A percentile compares a stretch with the other conserved stretches of the same genome.
Evolutionary conservation across 2,329 filamentous ascomycete species (phyloP).

Genomic region (Microcyclospora pomicola): DNA sequence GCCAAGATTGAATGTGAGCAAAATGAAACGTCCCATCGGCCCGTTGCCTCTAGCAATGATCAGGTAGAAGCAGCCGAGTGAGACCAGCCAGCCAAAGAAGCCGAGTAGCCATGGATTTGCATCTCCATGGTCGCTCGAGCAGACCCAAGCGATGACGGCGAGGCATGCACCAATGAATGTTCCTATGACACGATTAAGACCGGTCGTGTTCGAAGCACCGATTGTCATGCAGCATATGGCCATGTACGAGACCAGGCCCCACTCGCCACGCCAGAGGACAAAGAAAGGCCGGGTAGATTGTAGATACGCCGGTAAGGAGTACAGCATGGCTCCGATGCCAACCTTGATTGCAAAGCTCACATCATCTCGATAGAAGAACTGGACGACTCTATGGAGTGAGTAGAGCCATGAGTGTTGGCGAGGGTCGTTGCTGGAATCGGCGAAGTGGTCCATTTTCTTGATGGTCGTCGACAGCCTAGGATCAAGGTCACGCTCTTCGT

Average conservation of each 20-base stretch:
- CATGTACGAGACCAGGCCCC: constrained; percentile 95
- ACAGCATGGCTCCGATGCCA: constrained; percentile 74
- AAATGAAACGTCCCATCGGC: constrained; percentile 81
- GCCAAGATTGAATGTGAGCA: constrained; percentile 91
- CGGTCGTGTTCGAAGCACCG: constrained; percentile 87
- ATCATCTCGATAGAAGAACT: constrained; percentile 49
- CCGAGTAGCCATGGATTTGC: constrained; percentile 63
- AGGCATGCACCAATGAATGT: constrained; percentile 68
- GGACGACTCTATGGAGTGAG: constrained; percentile 40
- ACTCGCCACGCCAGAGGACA: constrained; percentile 82
- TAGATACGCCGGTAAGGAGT: constrained; percentile 80
- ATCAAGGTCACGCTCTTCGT: constrained; percentile 12
- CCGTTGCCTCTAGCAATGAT: constrained; percentile 74
- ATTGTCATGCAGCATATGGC: constrained; percentile 97
- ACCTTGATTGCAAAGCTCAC: constrained; percentile 81
- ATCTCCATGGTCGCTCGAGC: constrained; percentile 37
- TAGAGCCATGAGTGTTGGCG: constrained; percentile 25
- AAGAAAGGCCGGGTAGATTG: constrained; percentile 66
- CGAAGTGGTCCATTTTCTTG: constrained; percentile 18
- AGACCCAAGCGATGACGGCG: constrained; percentile 64
- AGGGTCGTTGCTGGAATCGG: constrained; percentile 14
- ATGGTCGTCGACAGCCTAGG: constrained; percentile 17
- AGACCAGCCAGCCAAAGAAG: constrained; percentile 65
- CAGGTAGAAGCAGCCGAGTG: constrained; percentile 77
- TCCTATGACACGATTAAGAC: constrained; percentile 70